Base-by-base conservation (phyloP, 2,329 filamentous ascomycete species). In the Ceratocystis huliohia region DNA sequence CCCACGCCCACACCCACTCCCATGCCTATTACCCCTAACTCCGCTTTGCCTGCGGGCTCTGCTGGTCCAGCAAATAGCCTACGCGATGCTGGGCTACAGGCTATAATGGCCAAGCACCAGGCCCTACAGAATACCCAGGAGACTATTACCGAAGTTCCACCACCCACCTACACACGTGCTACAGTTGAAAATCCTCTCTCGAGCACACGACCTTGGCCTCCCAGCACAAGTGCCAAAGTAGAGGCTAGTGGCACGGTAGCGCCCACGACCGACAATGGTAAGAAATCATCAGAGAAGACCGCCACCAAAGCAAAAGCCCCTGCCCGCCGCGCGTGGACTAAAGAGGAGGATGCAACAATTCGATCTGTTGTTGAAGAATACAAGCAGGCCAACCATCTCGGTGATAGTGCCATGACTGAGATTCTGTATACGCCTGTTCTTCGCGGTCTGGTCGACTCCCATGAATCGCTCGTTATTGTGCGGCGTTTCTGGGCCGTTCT, bases 371-470 rank as follows among this genome's bases (percentile, higher is more conserved):
- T 68, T 17, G 56, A 64, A 10, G 41, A 62, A 25, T 68, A 63
- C 25, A 37, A 46, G 20, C n/a, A 41, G 46, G 15, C 22, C 30
- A 63, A 65, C 25, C 53, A 65, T 37, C 46, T 68, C 15, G 45
- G 59, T 3, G 59, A 46, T 5, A 61, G 56, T 15, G 57, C 62
- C 15, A 63, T 68, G 10, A 48, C 46, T 15, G 45, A 65, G 28
- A 64, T 66, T 5, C 45, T 68, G 1, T 61, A 68, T 33, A 68
- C 66, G 20, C 66, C 66, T 25, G 61, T 68, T 25, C 48, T 68
- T 37, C 66, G 66, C 28, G 50, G 57, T 17, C 41, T 68, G 17
- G 61, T 68, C 41, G 57, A 65, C 37, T 66, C 46, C 3, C 44
- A 56, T n/a, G 61, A 59, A 33, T 48, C 62, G 1, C 48, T 68